Base-by-base conservation (phyloP, 2,329 filamentous ascomycete species). In the Ophiostoma perfectum region DNA sequence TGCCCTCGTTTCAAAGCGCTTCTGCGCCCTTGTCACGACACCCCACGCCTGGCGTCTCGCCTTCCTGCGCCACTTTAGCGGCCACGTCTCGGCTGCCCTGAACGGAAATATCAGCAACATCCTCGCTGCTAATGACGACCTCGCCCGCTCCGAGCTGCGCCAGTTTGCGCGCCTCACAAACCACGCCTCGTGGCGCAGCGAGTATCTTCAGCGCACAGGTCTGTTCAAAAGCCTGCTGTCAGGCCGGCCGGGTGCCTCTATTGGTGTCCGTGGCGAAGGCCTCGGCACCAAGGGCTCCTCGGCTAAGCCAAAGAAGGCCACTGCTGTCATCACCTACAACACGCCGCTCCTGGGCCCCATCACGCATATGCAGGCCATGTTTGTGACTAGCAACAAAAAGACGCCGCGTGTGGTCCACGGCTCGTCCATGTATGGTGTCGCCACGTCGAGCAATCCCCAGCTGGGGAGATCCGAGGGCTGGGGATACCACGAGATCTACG, bases 41-140 rank as follows among this genome's bases (percentile, higher is more conserved):
- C 92, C 93, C 16, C 92, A 97, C 79, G 93, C 93, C 7, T 98
- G 94, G 94, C 88, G 92, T 71, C 91, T 93, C 76, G 94, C 93
- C 5, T 98, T 98, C 76, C 86, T 92, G 73, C 92, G 93, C 71
- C 94, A 89, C 79, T 99, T 98, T 74, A 92, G 92, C 0, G 93
- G 91, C 1, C 86, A 90, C 38, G 85, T 89, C 74, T 63, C 67
- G 2, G 66, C 65, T 8, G 42, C 27, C 4, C 55, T 60, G 9
- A 60, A 27, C 66, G 47, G 36, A 1, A 45, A 62, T 18, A 55
- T 55, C 63, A 9, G 55, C 36, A 58, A n/a, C 64, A 62, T 62
- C 41, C n/a, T 55, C 11, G 49, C 41, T 5, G 42, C 16, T 18
- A 38, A 52, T 7, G 65, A 79, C 67, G 87, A 86, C 74, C 78